These are phyloP conservation scores for Akanthomyces lecanii DNA, from an alignment of 2,329 filamentous ascomycete species.

Conservation along the genomic window DNA sequence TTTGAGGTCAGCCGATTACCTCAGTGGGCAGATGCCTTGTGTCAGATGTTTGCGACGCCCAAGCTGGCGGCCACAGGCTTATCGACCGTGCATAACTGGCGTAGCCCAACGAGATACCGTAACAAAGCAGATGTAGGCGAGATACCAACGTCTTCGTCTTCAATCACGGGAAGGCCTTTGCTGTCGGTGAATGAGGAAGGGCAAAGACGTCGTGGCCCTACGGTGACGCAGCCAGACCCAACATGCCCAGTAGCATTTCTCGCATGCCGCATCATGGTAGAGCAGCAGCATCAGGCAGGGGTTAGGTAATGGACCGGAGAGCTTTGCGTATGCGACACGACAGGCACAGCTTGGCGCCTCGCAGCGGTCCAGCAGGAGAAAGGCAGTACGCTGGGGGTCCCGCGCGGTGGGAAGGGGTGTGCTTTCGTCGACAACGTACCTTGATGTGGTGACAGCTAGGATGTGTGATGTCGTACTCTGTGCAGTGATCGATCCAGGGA, in stretches of 20 bases:
- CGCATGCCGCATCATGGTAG: not conserved
- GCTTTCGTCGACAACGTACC: not conserved
- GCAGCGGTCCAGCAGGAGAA: not conserved
- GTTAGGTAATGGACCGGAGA: not conserved
- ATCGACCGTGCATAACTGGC: not conserved
- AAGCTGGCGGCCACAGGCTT: not conserved
- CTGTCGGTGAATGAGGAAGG: not conserved
- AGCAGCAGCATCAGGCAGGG: not conserved
- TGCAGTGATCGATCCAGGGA: not conserved
- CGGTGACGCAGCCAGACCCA: not conserved
- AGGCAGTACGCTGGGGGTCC: not conserved
- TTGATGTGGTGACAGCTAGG: not conserved
- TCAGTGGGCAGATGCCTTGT: constrained; percentile 1
- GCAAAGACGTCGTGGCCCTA: not conserved
- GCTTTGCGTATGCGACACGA: not conserved
- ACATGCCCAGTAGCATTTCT: not conserved
- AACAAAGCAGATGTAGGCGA: not conserved
- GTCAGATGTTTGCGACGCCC: constrained; percentile 5
- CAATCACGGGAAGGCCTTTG: not conserved
- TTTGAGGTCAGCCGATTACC: constrained; percentile 10
- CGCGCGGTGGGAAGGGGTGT: not conserved
- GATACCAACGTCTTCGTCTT: not conserved
- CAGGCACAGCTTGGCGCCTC: not conserved
- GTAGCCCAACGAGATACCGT: not conserved
- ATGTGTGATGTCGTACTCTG: not conserved